Evolutionary conservation across 257 asterid genomes (phyloP), one percentile per base, ranked within the genome.

Genomic region (Handroanthus guayacan): DNA sequence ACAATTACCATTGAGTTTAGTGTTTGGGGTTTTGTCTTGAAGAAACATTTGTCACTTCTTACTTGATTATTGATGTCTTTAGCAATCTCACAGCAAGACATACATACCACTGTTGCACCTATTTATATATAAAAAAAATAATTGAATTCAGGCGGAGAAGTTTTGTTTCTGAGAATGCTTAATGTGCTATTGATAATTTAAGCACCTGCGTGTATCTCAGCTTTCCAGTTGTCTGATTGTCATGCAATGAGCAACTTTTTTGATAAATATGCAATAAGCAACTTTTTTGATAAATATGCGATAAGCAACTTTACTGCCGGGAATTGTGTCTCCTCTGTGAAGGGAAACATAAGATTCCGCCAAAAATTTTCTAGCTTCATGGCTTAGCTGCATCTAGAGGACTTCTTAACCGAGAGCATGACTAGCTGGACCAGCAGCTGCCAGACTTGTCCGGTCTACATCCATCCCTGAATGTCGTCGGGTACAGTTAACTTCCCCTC

Each of bases 301-400:
- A 81, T 95, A 95, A 76, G 99, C 98, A 78, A 95, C 97, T 90
- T 92, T 89, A 82, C 97, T 91, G 48, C 99, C 98, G 16, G 99
- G 98, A 72, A 97, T 80, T 31, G 97, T 82, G 79, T 95, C 99
- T 60, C 96, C 98, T 84, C 91, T 86, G 18, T 97, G 92, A 72
- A 93, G 91, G 64, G 94, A 52, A 17, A 95, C 99, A 78, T 95
- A 95, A 50, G 99, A 93, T 69, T 93, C 98, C 82, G 90, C 97
- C 85, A 93, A 73, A 77, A 91, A 83, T 79, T 84, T 72, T 78
- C 92, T 91, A 51, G 99, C 97, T 79, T 95, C 99, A 14, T 84
- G 81, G 63, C 54, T 87, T 43, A 93, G 79, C 99, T 95, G 96
- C 87, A 84, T 38, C 31, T 25, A 25, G 31, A 25, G 31, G 31